These are phyloP conservation scores for Blastobotrys americana DNA, from an alignment of 805 yeast genomes.

Conservation along the genomic window DNA sequence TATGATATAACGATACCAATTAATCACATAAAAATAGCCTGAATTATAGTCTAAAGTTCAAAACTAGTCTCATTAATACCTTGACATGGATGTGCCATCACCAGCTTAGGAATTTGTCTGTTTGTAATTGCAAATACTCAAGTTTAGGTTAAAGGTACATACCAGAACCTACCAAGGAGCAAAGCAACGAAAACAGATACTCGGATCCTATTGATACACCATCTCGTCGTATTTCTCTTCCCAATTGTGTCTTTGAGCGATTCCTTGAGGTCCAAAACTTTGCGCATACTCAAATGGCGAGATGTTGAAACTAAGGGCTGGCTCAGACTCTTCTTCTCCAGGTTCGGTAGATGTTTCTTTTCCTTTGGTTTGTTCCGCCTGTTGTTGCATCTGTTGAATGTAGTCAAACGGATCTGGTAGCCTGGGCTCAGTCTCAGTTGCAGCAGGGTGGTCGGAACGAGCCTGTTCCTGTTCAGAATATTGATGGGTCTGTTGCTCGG, in stretches of 20 bases:
- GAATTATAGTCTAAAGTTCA: too few relatives aligned
- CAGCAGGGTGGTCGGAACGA: too few relatives aligned
- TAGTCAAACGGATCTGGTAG: conserved; percentile 19
- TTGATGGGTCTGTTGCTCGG: conserved; percentile 3
- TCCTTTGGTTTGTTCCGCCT: not conserved
- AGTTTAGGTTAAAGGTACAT: not conserved
- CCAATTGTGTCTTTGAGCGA: conserved; percentile 16
- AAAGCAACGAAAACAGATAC: not conserved
- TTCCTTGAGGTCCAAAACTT: conserved; percentile 13
- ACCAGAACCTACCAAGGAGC: not conserved
- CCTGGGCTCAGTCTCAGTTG: too few relatives aligned
- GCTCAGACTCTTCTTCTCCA: conserved; percentile 7
- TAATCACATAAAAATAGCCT: too few relatives aligned
- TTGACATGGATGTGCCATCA: too few relatives aligned
- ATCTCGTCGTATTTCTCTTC: conserved; percentile 19
- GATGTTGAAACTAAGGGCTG: conserved; percentile 5
- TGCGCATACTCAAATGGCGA: conserved; percentile 19
- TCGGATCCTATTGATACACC: conserved; percentile 1
- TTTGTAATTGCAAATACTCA: too few relatives aligned
- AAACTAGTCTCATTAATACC: too few relatives aligned
- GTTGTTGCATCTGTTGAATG: conserved; percentile 10
- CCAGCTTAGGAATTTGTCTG: too few relatives aligned
- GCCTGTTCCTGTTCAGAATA: conserved; percentile 3
- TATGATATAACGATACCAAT: too few relatives aligned
- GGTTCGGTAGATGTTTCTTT: not conserved